Conservation (phyloP, 73 alveolate genomes). For the Tetrahymena elliotti region DNA sequence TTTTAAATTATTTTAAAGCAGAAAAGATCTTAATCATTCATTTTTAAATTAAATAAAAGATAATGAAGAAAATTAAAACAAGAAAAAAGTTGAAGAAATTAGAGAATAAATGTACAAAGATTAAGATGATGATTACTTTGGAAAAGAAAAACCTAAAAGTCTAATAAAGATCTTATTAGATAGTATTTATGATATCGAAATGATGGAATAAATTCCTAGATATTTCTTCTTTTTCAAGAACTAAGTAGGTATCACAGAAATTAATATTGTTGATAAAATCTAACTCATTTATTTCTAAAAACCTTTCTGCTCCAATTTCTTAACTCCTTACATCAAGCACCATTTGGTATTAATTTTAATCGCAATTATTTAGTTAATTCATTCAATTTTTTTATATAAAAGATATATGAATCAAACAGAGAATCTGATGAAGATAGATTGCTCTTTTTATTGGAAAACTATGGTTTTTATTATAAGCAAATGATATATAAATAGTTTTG, state of each 20-base stretch:
- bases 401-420: conserved; percentile 25
- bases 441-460: not conserved
- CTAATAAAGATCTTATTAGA: not conserved
- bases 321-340: conserved; percentile 1
- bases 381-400: not conserved
- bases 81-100: not conserved
- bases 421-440: conserved; percentile 47
- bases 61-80: not conserved
- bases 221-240: not conserved
- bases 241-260: not conserved
- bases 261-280: not conserved
- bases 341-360: not conserved
- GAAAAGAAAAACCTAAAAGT: not conserved
- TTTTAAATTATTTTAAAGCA: not conserved
- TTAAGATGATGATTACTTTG: not conserved
- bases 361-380: not conserved
- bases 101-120: not conserved
- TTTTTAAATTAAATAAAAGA: not conserved
- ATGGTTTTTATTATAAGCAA: not conserved
- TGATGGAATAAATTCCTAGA: not conserved
- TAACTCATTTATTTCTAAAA: conserved; percentile 1
- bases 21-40: too few species aligned
- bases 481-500: conserved; percentile 8
- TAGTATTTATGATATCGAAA: not conserved
- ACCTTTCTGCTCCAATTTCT: conserved; percentile 16